Evolutionary conservation across 305 asterid species (phyloP), one percentile per base, ranked within the genome.

Genomic region (Caryopteris hybrid): DNA sequence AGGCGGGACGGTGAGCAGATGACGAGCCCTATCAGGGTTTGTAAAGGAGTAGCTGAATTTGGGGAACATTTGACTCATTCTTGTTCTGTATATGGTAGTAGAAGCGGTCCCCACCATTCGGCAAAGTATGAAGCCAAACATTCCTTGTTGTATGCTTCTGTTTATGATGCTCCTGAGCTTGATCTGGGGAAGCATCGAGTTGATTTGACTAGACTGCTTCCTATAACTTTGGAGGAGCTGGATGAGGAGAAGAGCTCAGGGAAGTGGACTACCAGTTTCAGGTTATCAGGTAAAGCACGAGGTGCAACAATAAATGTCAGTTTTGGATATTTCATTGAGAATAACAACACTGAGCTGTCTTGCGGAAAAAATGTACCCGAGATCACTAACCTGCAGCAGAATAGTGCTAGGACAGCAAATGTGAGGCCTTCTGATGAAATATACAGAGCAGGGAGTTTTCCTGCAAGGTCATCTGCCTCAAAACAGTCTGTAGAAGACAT

Each of bases 221-320:
- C 99, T 56, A 78, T 95, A 63, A 89, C 95, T 6, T 61, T 91
- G 73, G 99, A 95, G 83, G 99, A 95, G 65, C 74, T 95, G 56
- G 95, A 86, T 60, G 97, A 89, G 66, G 96, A 87, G 85, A 90
- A 82, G 78, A 83, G 89, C 79, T 80, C 87, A 0, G 98, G 98
- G 58, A 95, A 78, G 73, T 95, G 99, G 99, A 81, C 96, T 18
- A 95, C 99, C 69, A 95, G 97, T 84, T 95, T 82, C 77, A 81
- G 83, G 74, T 80, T 95, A 74, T 83, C 96, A 3, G 98, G 98
- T 45, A 88, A 81, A 79, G 99, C 94, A 45, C 83, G 78, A 79
- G 96, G 95, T 38, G 99, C 94, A 16, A 81, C 80, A 22, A 65
- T 95, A 75, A 88, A 88, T 73, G 96, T 91, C 71, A 95, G 97